Percentiles rank a stretch among this genome's conserved stretches.
phyloP scores from a whole-genome alignment of 2,329 filamentous ascomycete species.

The Aspergillus sp. region DNA sequence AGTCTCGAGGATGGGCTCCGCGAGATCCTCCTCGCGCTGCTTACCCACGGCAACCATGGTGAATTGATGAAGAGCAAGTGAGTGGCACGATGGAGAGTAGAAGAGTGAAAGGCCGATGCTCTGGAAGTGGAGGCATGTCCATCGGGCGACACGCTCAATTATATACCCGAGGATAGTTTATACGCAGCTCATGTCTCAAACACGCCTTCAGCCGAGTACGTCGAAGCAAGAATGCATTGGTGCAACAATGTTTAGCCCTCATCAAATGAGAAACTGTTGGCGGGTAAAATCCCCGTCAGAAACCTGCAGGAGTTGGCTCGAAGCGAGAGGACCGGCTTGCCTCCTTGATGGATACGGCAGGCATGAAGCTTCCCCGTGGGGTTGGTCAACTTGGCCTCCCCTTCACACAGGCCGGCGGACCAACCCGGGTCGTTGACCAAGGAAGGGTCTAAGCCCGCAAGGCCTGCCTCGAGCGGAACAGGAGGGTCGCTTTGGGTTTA shows the following conservation, averaged over 20 bases:
- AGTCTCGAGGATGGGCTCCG: slow-evolving; percentile 29
- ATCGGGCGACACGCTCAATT: not conserved
- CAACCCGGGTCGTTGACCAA: not conserved
- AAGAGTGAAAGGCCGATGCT: not conserved
- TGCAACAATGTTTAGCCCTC: slow-evolving; percentile 11
- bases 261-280: not conserved
- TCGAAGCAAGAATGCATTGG: slow-evolving; percentile 5
- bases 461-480: slow-evolving; percentile 12
- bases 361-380: slow-evolving; percentile 16
- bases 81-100: not conserved
- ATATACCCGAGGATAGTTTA: slow-evolving; percentile 15
- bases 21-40: slow-evolving; percentile 30
- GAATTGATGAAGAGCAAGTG: not conserved
- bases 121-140: not conserved
- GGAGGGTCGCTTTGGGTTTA: slow-evolving; percentile 3
- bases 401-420: not conserved
- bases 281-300: slow-evolving; percentile 19
- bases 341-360: slow-evolving; percentile 15
- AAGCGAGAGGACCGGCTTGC: not conserved
- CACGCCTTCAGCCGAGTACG: not conserved
- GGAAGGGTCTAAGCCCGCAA: slow-evolving; percentile 11
- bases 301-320: slow-evolving; percentile 1
- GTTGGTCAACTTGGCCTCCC: not conserved
- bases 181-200: not conserved
- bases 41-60: slow-evolving; percentile 28